A percentile compares a stretch with the other conserved stretches of the same genome.
Evolutionary conservation across 225 moss, liverwort and hornwort genomes (phyloP).

Genomic region (Polytrichum commune): DNA sequence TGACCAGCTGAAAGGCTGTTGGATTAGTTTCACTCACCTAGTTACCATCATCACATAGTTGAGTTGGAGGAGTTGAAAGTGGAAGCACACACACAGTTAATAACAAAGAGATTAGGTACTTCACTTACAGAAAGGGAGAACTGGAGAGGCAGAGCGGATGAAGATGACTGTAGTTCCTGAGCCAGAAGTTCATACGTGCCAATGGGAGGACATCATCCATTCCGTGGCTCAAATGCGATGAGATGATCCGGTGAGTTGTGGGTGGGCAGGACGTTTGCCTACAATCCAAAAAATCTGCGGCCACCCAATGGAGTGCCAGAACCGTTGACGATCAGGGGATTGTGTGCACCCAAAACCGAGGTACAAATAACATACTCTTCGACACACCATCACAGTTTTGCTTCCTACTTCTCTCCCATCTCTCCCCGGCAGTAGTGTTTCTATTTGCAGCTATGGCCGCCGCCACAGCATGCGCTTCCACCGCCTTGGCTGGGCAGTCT

Average conservation of each 20-base stretch:
- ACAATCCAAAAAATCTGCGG: background rate
- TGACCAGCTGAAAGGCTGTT: too few relatives aligned
- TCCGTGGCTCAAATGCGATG: background rate
- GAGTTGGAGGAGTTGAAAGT: too few relatives aligned
- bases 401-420: background rate
- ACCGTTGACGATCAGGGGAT: too few relatives aligned
- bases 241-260: too few relatives aligned
- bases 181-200: background rate
- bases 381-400: accelerated
- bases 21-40: too few relatives aligned
- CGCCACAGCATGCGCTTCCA: slow-evolving; percentile 56
- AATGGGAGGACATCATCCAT: background rate
- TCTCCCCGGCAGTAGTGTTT: background rate
- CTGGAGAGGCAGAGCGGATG: background rate
- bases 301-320: background rate
- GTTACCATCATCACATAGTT: too few relatives aligned
- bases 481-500: slow-evolving; percentile 50
- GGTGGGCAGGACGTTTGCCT: background rate
- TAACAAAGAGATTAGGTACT: background rate
- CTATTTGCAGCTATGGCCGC: slow-evolving; percentile 33
- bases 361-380: background rate
- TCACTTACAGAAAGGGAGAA: background rate
- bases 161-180: background rate
- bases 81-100: too few relatives aligned
- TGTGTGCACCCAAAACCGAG: too few relatives aligned